Evolutionary conservation across 345 rosid genomes (phyloP).

Genomic region (Eucalyptus cladocalyx): DNA sequence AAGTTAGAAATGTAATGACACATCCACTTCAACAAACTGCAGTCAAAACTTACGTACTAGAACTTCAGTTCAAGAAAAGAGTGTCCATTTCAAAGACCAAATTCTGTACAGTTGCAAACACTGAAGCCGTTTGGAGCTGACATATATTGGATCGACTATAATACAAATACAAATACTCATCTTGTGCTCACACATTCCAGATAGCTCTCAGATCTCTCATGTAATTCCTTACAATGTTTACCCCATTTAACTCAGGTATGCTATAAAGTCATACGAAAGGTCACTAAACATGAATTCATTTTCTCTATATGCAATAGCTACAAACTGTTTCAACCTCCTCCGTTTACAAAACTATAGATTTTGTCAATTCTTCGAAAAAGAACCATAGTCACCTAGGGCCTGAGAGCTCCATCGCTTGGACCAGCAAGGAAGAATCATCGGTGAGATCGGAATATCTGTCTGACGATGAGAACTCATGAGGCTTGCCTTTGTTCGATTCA

Average conservation of each 20-base stretch:
- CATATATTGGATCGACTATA: background rate
- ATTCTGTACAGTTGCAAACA: background rate
- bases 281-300: background rate
- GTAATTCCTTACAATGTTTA: background rate
- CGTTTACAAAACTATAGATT: background rate
- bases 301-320: background rate
- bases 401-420: slow-evolving; percentile 97
- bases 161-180: background rate
- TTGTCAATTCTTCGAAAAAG: background rate
- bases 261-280: background rate
- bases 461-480: slow-evolving; percentile 75
- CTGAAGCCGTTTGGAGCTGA: background rate
- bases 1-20: background rate
- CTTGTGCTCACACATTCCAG: background rate
- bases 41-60: background rate
- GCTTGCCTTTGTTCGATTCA: slow-evolving; percentile 47
- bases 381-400: slow-evolving; percentile 67
- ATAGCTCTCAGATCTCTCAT: background rate
- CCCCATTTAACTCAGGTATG: background rate
- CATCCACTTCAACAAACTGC: background rate
- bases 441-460: slow-evolving; percentile 94
- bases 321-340: background rate
- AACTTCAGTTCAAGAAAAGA: background rate
- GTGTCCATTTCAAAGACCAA: background rate
- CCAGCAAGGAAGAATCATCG: slow-evolving; percentile 84